Conservation (phyloP, 2,329 filamentous ascomycete genomes). For the Dothistroma septosporum region DNA sequence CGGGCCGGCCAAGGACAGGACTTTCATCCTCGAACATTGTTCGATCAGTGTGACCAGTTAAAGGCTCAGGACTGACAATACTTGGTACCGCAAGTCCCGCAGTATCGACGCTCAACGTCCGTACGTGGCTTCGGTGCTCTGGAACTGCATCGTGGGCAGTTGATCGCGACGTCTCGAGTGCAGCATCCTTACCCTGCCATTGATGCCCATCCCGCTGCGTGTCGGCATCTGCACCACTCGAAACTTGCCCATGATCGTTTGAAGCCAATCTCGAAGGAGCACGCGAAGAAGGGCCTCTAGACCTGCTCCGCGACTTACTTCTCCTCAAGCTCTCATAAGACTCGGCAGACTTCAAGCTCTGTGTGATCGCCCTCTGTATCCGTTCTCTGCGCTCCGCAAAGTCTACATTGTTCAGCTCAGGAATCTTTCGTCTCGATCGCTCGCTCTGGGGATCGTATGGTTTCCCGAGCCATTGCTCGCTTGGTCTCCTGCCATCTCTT, state of each 20-base stretch:
- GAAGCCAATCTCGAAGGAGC: conserved; percentile 11
- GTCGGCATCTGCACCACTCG: conserved; percentile 9
- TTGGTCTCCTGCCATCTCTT: conserved; percentile 38
- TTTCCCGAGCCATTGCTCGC: conserved; percentile 60
- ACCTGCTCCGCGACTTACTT: conserved; percentile 22
- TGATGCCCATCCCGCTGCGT: conserved; percentile 14
- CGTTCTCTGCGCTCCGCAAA: conserved; percentile 77
- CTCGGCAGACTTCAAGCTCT: conserved; percentile 66
- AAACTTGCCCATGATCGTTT: conserved; percentile 41
- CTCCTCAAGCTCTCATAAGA: conserved; percentile 42
- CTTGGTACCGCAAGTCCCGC: conserved; percentile 15
- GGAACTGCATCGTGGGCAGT: neutral
- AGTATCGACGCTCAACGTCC: conserved; percentile 30
- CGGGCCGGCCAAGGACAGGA: conserved; percentile 58
- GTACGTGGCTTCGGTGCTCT: conserved; percentile 7
- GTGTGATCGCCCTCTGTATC: conserved; percentile 80
- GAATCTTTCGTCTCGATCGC: conserved; percentile 43
- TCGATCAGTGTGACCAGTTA: conserved; percentile 35
- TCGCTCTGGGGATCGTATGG: conserved; percentile 72
- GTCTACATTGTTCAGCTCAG: conserved; percentile 71
- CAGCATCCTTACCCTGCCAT: neutral
- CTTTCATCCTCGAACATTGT: conserved; percentile 55
- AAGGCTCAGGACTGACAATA: conserved; percentile 25
- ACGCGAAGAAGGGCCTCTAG: conserved; percentile 18
- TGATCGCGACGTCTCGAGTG: neutral